Percentiles rank a stretch among this genome's conserved stretches.
Conservation (phyloP, 805 yeast species). For the Danielozyma ontarioensis region DNA sequence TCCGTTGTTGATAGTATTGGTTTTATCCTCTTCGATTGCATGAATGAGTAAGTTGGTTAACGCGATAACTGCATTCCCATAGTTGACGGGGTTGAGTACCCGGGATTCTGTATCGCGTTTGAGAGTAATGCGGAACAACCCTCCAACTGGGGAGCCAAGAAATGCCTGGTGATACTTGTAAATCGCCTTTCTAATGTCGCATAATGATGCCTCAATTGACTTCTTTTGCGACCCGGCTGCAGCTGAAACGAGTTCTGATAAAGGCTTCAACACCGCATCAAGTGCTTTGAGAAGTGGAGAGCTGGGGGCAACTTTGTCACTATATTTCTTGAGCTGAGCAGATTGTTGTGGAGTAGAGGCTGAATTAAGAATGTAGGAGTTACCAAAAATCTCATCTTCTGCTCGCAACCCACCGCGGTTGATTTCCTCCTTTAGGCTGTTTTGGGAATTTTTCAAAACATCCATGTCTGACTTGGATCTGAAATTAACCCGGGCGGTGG, state of each 20-base stretch:
- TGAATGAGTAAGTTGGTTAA: conserved; percentile 53
- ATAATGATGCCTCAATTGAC: too few relatives aligned
- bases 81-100: conserved; percentile 51
- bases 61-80: conserved; percentile 61
- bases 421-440: conserved; percentile 13
- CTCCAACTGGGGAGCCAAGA: conserved; percentile 28
- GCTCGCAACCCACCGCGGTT: neutral
- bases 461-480: conserved; percentile 25
- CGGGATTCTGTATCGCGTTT: conserved; percentile 56
- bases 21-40: conserved; percentile 62
- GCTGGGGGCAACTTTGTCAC: neutral
- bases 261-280: neutral
- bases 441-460: conserved; percentile 17
- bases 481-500: conserved; percentile 39
- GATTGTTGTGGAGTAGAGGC: conserved; percentile 1
- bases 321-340: conserved; percentile 3
- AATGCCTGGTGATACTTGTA: conserved; percentile 20
- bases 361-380: conserved; percentile 15
- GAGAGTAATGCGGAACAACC: conserved; percentile 32
- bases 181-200: too few relatives aligned
- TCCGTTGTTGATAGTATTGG: conserved; percentile 45
- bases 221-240: neutral
- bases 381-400: conserved; percentile 29
- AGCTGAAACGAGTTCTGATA: neutral
- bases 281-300: neutral